Conservation (phyloP, 164 flowering plant genomes). For the Vitis cinerea region DNA sequence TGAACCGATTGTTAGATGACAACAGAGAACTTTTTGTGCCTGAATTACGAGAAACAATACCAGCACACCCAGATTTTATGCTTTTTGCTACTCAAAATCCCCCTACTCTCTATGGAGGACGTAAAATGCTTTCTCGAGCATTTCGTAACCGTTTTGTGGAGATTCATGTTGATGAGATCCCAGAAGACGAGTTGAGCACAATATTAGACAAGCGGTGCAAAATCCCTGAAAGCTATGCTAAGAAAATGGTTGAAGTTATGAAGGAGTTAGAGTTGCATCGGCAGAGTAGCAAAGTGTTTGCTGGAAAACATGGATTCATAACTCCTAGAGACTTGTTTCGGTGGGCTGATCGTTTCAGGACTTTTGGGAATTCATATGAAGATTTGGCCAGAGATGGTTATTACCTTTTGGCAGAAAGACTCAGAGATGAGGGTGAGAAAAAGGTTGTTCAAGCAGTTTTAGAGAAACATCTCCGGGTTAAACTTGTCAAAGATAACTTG, state of each 20-base stretch:
- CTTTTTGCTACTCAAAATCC: constrained; percentile 99
- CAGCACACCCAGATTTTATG: constrained; percentile 91
- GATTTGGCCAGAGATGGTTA: constrained; percentile 91
- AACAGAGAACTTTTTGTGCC: constrained; percentile 95
- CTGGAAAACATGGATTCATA: constrained; percentile 96
- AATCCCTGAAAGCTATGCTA: constrained; percentile 65
- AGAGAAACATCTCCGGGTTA: constrained; percentile 57
- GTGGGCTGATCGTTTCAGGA: constrained; percentile 84
- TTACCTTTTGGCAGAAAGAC: constrained; percentile 77
- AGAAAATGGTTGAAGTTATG: constrained; percentile 90
- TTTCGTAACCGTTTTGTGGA: constrained; percentile 98
- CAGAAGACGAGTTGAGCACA: constrained; percentile 66
- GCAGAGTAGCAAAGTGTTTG: constrained; percentile 87
- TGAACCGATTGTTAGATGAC: constrained; percentile 89
- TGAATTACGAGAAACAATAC: constrained; percentile 70
- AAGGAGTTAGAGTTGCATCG: constrained; percentile 88
- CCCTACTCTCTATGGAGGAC: constrained; percentile 88
- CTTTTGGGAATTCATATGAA: constrained; percentile 54
- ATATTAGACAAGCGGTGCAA: constrained; percentile 66
- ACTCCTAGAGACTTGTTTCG: constrained; percentile 96
- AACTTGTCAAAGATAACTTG: constrained; percentile 44
- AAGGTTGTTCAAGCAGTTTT: constrained; percentile 64
- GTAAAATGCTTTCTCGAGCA: constrained; percentile 96
- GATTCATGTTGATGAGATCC: constrained; percentile 95
- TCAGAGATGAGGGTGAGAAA: constrained; percentile 78